Percentiles rank a stretch among this genome's conserved stretches.
These are phyloP conservation scores for Craspedostauros australis DNA, from an alignment of 108 stramenopile genomes.

Conservation along the genomic window DNA sequence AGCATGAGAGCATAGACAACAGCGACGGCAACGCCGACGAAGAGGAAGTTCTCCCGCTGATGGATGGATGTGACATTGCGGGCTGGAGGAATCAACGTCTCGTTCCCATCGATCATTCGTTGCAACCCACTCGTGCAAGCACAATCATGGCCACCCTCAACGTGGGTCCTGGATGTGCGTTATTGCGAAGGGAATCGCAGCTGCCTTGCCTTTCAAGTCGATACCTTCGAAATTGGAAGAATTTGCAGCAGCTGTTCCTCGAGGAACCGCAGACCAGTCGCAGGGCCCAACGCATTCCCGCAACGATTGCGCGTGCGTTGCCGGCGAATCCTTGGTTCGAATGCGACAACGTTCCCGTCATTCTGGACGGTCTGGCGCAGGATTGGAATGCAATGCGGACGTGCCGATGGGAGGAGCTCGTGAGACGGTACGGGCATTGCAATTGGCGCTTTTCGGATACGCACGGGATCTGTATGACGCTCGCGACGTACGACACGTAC, in stretches of 20 bases:
- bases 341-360: slow-evolving; percentile 57
- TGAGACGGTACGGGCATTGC: slow-evolving; percentile 52
- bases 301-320: not conserved
- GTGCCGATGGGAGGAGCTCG: slow-evolving; percentile 41
- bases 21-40: slow-evolving; percentile 18
- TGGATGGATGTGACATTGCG: slow-evolving; percentile 76
- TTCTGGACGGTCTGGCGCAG: slow-evolving; percentile 48
- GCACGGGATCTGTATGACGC: slow-evolving; percentile 69
- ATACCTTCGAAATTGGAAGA: slow-evolving; percentile 29
- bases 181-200: slow-evolving; percentile 57
- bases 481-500: slow-evolving; percentile 68
- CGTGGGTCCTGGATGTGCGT: slow-evolving; percentile 54
- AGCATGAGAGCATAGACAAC: slow-evolving; percentile 8
- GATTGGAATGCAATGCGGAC: slow-evolving; percentile 62
- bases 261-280: slow-evolving; percentile 5
- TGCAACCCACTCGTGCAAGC: no score
- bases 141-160: slow-evolving; percentile 48
- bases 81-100: slow-evolving; percentile 54
- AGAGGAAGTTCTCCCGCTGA: slow-evolving; percentile 30
- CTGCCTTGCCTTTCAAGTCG: slow-evolving; percentile 32
- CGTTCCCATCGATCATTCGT: slow-evolving; percentile 13
- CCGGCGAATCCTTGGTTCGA: slow-evolving; percentile 45
- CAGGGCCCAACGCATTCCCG: slow-evolving; percentile 3
- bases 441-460: slow-evolving; percentile 70
- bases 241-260: slow-evolving; percentile 17